phyloP scores from a whole-genome alignment of 1,284 basidiomycete species.

The Somion occarium region DNA sequence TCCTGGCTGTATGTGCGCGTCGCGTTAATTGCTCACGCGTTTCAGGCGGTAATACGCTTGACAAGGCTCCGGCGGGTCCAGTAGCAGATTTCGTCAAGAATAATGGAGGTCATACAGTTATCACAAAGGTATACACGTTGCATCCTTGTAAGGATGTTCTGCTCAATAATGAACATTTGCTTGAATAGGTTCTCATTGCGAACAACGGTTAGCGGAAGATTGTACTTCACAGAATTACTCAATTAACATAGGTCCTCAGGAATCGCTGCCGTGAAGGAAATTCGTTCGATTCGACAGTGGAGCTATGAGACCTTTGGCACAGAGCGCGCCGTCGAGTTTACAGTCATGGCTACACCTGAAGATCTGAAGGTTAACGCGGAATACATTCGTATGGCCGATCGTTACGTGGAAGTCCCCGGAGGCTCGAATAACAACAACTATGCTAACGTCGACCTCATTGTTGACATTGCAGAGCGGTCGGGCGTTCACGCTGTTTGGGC shows the following conservation, averaged over 20 bases:
- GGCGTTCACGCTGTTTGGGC: slow-evolving; percentile 99
- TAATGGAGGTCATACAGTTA: slow-evolving; percentile 96
- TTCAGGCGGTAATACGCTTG: slow-evolving; percentile 88
- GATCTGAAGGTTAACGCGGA: slow-evolving; percentile 99
- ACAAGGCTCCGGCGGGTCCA: slow-evolving; percentile 73
- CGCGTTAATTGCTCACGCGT: slow-evolving; percentile 13
- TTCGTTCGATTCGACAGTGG: slow-evolving; percentile 98
- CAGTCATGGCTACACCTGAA: slow-evolving; percentile 99
- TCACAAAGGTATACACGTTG: slow-evolving; percentile 77
- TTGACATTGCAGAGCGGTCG: slow-evolving; percentile 95
- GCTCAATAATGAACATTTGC: slow-evolving; percentile 4
- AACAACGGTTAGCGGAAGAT: slow-evolving; percentile 74
- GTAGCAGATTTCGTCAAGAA: slow-evolving; percentile 91
- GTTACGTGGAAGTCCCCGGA: slow-evolving; percentile 98
- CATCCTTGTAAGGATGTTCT: not conserved
- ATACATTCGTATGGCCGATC: slow-evolving; percentile 99
- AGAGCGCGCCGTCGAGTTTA: slow-evolving; percentile 96
- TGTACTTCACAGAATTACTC: slow-evolving; percentile 1
- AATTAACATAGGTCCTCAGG: slow-evolving; percentile 38
- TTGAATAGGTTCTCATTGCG: slow-evolving; percentile 82
- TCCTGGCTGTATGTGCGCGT: slow-evolving; percentile 11
- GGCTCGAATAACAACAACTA: slow-evolving; percentile 99
- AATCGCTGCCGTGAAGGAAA: slow-evolving; percentile 99
- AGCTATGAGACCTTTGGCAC: slow-evolving; percentile 98
- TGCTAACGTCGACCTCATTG: slow-evolving; percentile 98